Evolutionary conservation across 2,329 filamentous ascomycete species (phyloP).

Genomic region (Nigrograna mackinnonii): DNA sequence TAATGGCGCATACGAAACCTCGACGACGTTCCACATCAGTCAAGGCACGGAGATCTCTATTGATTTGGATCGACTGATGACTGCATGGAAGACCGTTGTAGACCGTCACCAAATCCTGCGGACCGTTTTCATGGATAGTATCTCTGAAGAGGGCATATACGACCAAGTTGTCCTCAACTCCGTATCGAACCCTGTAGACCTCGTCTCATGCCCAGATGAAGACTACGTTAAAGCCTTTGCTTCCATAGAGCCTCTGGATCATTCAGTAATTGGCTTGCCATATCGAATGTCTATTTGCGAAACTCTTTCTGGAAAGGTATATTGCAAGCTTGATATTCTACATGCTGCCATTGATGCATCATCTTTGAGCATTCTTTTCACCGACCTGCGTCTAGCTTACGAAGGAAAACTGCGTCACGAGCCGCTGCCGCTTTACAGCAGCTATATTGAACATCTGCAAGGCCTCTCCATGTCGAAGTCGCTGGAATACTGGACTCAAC

Average conservation of each 20-base stretch:
- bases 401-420: conserved; percentile 4
- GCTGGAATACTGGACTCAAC: no score
- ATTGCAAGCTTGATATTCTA: conserved; percentile 51
- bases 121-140: conserved; percentile 18
- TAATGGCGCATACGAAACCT: conserved; percentile 10
- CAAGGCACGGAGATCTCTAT: conserved; percentile 2
- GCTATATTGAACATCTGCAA: no score
- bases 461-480: no score
- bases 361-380: conserved; percentile 49
- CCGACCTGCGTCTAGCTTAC: conserved; percentile 44
- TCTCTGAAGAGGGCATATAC: conserved; percentile 5
- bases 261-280: no score
- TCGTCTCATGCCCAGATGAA: conserved; percentile 6
- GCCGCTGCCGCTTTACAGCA: no score
- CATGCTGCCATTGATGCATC: conserved; percentile 52
- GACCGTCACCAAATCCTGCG: conserved; percentile 17
- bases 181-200: conserved; percentile 1
- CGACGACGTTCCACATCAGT: conserved; percentile 11
- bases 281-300: conserved; percentile 29
- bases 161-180: conserved; percentile 16
- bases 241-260: conserved; percentile 8
- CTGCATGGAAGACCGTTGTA: conserved; percentile 17
- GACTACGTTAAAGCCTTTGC: conserved; percentile 5
- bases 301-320: conserved; percentile 48
- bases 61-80: conserved; percentile 4